These are phyloP conservation scores for Thelephora terrestris DNA, from an alignment of 1,284 basidiomycete genomes.

Conservation along the genomic window DNA sequence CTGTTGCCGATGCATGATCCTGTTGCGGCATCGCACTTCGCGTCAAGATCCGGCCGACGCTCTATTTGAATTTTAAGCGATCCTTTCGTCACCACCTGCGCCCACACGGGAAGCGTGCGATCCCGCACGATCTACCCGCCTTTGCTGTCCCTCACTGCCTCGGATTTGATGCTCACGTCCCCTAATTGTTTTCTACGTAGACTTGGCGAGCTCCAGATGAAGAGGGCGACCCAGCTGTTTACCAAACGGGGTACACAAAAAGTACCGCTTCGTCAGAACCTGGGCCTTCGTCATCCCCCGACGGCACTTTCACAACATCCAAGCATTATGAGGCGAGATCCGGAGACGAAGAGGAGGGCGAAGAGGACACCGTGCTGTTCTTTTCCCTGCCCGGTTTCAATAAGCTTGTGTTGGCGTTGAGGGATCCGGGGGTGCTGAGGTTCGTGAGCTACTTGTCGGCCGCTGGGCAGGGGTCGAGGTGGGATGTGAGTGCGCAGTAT, in stretches of 20 bases:
- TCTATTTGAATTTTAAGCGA: no score
- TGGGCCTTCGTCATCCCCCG: neutral
- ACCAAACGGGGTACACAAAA: slow-evolving; percentile 51
- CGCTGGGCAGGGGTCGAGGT: slow-evolving; percentile 76
- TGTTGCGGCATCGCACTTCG: no score
- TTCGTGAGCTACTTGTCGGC: slow-evolving; percentile 94
- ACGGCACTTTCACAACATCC: slow-evolving; percentile 12
- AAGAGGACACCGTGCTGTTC: slow-evolving; percentile 79
- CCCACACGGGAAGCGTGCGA: no score
- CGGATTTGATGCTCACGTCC: neutral
- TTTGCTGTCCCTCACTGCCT: slow-evolving; percentile 2
- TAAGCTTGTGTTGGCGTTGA: slow-evolving; percentile 78
- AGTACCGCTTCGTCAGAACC: no score
- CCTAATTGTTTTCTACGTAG: no score
- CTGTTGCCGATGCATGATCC: no score
- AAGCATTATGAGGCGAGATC: slow-evolving; percentile 1
- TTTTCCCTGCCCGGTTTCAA: slow-evolving; percentile 91
- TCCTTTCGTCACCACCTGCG: no score
- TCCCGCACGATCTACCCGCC: neutral
- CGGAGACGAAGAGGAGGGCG: slow-evolving; percentile 42
- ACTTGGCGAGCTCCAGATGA: slow-evolving; percentile 60
- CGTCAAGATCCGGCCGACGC: no score
- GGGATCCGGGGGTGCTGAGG: slow-evolving; percentile 89
- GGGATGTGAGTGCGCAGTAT: slow-evolving; percentile 87
- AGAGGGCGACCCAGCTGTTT: slow-evolving; percentile 90